Evolutionary conservation across 345 rosid genomes (phyloP).

Genomic region (Reutealis trisperma): DNA sequence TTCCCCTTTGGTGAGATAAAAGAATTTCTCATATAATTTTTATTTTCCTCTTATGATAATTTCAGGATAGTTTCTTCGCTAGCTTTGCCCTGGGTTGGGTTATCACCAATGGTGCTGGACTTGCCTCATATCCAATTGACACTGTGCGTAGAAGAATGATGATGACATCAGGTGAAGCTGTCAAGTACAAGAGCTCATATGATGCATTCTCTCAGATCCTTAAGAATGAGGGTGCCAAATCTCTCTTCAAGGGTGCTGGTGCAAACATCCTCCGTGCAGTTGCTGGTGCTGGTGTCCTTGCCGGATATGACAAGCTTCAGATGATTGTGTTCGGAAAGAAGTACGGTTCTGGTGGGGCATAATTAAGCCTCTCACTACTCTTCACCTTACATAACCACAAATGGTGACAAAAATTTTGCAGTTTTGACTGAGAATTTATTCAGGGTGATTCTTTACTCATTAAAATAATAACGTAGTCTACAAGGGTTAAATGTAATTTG

Average conservation of each 20-base stretch:
- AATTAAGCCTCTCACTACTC: background rate
- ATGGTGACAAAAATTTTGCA: conserved; percentile 15
- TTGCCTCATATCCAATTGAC: conserved; percentile 36
- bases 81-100: conserved; percentile 40
- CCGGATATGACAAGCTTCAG: conserved; percentile 40
- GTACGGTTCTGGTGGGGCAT: conserved; percentile 36
- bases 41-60: background rate
- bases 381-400: background rate
- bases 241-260: conserved; percentile 41
- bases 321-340: conserved; percentile 37
- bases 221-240: conserved; percentile 36
- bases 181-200: conserved; percentile 35
- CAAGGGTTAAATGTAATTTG: background rate
- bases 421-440: background rate
- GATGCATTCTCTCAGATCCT: conserved; percentile 34
- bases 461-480: background rate
- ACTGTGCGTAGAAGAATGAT: conserved; percentile 36
- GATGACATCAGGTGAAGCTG: conserved; percentile 42
- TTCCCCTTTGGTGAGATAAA: background rate
- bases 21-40: background rate
- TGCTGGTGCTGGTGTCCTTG: conserved; percentile 41
- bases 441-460: background rate
- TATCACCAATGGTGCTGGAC: conserved; percentile 35
- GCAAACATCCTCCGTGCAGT: conserved; percentile 39
- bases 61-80: conserved; percentile 41